These are phyloP conservation scores for Diaporthe vaccinii DNA, from an alignment of 2,329 filamentous ascomycete genomes.

Conservation along the genomic window DNA sequence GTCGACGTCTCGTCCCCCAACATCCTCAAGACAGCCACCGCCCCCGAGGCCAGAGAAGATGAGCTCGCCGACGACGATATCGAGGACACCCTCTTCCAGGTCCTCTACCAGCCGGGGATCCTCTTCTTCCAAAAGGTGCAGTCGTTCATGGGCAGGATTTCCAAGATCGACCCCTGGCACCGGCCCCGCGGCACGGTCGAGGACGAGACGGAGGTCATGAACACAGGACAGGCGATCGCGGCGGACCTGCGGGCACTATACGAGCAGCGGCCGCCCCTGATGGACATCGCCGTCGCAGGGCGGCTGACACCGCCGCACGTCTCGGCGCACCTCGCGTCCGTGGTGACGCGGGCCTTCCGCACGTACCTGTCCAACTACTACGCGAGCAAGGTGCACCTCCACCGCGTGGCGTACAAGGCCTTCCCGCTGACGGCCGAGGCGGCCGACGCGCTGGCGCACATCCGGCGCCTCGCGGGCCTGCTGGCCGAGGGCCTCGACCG, in stretches of 20 bases:
- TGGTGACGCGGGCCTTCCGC: conserved; percentile 66
- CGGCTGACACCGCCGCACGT: conserved; percentile 63
- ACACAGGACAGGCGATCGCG: conserved; percentile 63
- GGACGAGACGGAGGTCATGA: conserved; percentile 71
- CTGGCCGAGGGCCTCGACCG: conserved; percentile 57
- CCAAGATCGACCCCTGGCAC: conserved; percentile 69
- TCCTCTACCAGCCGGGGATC: conserved; percentile 67
- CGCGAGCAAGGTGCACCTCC: conserved; percentile 68
- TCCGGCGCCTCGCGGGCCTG: conserved; percentile 60
- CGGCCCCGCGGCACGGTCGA: conserved; percentile 67
- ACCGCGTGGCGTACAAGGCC: conserved; percentile 68
- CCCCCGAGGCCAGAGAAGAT: conserved; percentile 42
- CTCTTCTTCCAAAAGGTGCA: conserved; percentile 71
- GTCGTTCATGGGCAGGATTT: conserved; percentile 69
- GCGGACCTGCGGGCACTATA: conserved; percentile 65
- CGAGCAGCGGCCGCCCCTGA: conserved; percentile 64
- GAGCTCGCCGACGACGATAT: conserved; percentile 52
- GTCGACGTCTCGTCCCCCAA: conserved; percentile 59
- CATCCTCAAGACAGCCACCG: conserved; percentile 50
- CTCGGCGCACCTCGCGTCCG: conserved; percentile 61
- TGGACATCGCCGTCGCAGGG: conserved; percentile 68
- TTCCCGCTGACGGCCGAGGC: conserved; percentile 66
- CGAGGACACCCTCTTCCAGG: conserved; percentile 67
- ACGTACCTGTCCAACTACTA: conserved; percentile 70
- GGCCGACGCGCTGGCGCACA: conserved; percentile 61